Evolutionary conservation across 768 basidiomycete genomes (phyloP).

Genomic region (Phanerochaete carnosa): DNA sequence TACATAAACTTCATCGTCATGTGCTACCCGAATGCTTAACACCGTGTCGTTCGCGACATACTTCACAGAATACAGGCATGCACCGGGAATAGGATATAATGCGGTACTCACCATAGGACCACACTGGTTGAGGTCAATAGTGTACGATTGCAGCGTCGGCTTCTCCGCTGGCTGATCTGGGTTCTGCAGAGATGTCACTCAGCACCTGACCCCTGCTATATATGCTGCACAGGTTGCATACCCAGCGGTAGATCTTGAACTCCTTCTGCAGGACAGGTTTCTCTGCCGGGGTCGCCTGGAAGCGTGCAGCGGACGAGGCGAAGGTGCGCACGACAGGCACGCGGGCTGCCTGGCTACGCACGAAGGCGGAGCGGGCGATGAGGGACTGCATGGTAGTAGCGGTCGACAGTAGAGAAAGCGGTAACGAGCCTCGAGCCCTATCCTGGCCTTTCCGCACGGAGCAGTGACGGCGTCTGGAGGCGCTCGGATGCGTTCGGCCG

Average conservation of each 20-base stretch:
- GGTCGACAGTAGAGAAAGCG: neutral
- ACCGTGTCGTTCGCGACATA: neutral
- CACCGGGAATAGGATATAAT: neutral
- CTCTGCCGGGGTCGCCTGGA: slow-evolving; percentile 48
- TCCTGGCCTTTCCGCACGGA: neutral
- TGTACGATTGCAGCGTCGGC: slow-evolving; percentile 87
- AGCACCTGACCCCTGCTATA: too few species aligned
- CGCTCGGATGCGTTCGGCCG: slow-evolving; percentile 15
- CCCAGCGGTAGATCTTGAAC: slow-evolving; percentile 99
- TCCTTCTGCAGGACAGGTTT: slow-evolving; percentile 81
- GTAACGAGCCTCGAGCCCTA: neutral
- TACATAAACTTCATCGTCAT: neutral
- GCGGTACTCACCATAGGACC: slow-evolving; percentile 79
- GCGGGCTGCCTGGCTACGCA: slow-evolving; percentile 3
- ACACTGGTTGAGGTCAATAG: slow-evolving; percentile 88
- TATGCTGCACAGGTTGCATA: too few species aligned
- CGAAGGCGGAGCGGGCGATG: slow-evolving; percentile 32
- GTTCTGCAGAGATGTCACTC: slow-evolving; percentile 52
- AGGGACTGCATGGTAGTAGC: slow-evolving; percentile 45
- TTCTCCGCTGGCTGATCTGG: slow-evolving; percentile 93
- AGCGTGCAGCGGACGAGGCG: slow-evolving; percentile 25
- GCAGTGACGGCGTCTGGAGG: slow-evolving; percentile 9
- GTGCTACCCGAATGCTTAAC: neutral
- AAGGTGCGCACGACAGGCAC: slow-evolving; percentile 20
- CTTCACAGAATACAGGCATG: too few species aligned